Percentiles rank a stretch among this genome's conserved stretches.
phyloP scores from a whole-genome alignment of 345 rosid genomes.

The Camelina neglecta region DNA sequence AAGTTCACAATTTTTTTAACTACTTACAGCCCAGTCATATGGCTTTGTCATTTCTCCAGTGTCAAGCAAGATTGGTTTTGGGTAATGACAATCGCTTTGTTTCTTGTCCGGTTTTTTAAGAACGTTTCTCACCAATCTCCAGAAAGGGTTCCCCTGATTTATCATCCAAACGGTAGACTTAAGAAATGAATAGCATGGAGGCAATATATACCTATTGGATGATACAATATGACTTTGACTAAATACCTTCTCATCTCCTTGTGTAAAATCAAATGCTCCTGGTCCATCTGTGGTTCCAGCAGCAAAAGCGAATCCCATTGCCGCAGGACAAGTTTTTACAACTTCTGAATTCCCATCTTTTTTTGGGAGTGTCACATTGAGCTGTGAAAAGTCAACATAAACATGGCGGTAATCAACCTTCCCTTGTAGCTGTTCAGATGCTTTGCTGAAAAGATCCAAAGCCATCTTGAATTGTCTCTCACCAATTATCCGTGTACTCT shows the following conservation, averaged over 20 bases:
- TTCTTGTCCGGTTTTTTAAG: slow-evolving; percentile 71
- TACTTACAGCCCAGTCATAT: slow-evolving; percentile 95
- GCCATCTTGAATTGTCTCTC: slow-evolving; percentile 90
- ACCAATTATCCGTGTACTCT: slow-evolving; percentile 90
- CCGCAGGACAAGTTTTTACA: slow-evolving; percentile 93
- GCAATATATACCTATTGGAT: slow-evolving; percentile 23
- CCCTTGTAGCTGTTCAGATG: slow-evolving; percentile 81
- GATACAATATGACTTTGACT: slow-evolving; percentile 15
- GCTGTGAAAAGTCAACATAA: slow-evolving; percentile 85
- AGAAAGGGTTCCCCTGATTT: slow-evolving; percentile 87
- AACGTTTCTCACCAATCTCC: slow-evolving; percentile 81
- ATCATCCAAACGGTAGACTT: slow-evolving; percentile 28
- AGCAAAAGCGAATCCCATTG: slow-evolving; percentile 97
- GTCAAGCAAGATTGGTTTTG: slow-evolving; percentile 97
- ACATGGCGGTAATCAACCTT: slow-evolving; percentile 81
- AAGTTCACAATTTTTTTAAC: slow-evolving; percentile 6
- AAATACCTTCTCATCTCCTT: slow-evolving; percentile 88
- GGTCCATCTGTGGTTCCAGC: slow-evolving; percentile 99
- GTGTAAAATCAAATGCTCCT: slow-evolving; percentile 98
- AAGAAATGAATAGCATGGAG: slow-evolving; percentile 28
- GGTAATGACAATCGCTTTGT: slow-evolving; percentile 83
- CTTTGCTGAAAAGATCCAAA: slow-evolving; percentile 74
- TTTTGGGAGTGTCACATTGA: slow-evolving; percentile 66
- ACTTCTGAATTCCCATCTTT: slow-evolving; percentile 71
- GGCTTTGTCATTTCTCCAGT: slow-evolving; percentile 97